Evolutionary conservation across 108 stramenopile species (phyloP).

Genomic region (Pseudonitzschia multiseries): DNA sequence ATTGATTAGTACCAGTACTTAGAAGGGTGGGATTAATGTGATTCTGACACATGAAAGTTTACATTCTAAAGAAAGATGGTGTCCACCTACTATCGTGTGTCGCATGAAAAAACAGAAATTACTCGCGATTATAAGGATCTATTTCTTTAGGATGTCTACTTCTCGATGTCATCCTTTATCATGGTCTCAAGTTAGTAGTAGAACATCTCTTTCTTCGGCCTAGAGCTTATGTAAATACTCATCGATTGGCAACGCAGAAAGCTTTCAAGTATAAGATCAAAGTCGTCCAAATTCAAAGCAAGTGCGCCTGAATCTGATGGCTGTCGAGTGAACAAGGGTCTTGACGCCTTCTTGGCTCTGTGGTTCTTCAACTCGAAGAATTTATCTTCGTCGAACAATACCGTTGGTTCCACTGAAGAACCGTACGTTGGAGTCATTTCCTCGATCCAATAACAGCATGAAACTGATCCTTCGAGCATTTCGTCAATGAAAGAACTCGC

Average conservation of each 20-base stretch:
- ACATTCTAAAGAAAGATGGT: neutral
- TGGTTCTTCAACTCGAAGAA: constrained; percentile 71
- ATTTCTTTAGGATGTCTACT: neutral
- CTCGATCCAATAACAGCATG: constrained; percentile 83
- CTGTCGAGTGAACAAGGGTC: constrained; percentile 37
- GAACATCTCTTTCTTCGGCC: constrained; percentile 62
- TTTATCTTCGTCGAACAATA: constrained; percentile 84
- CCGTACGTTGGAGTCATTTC: constrained; percentile 41
- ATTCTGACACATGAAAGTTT: neutral
- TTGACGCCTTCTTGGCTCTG: constrained; percentile 38
- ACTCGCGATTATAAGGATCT: no score
- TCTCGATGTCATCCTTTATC: neutral
- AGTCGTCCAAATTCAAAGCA: constrained; percentile 59
- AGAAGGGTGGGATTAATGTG: no score
- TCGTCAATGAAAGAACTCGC: constrained; percentile 55
- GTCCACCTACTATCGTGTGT: neutral
- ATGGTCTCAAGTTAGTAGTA: constrained; percentile 24
- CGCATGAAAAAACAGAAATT: neutral
- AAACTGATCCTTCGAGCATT: constrained; percentile 55
- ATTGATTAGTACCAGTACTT: no score
- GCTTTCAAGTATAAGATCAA: constrained; percentile 71
- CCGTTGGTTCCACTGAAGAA: constrained; percentile 43
- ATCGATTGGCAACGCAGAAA: constrained; percentile 84
- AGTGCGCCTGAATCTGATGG: constrained; percentile 22
- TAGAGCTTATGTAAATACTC: constrained; percentile 64